Conservation (phyloP, 2,329 filamentous ascomycete genomes). For the Epichloe bromicola region DNA sequence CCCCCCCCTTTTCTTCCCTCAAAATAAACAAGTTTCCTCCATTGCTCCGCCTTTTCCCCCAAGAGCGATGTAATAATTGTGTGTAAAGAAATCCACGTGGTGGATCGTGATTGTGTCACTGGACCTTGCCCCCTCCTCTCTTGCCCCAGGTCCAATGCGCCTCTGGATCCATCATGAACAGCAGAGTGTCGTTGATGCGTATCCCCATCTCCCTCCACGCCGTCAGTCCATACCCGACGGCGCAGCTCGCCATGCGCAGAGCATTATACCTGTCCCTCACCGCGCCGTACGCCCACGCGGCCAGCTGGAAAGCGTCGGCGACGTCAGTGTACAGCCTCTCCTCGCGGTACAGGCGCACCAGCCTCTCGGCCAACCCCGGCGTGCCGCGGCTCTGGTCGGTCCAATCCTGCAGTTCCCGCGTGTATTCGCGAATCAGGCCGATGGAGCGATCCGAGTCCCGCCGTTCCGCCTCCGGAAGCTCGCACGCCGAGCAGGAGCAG, state of each 20-base stretch:
- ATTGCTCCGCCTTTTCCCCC: too few species aligned
- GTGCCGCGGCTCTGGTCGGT: neutral
- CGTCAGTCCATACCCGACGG: neutral
- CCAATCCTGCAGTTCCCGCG: neutral
- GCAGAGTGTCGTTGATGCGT: neutral
- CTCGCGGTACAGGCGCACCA: neutral
- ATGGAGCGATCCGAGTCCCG: neutral
- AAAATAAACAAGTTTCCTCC: too few species aligned
- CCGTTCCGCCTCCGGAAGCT: neutral
- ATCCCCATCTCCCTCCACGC: neutral
- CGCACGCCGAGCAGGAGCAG: neutral
- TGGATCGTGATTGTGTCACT: neutral
- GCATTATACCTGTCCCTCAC: neutral
- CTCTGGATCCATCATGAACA: neutral
- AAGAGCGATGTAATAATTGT: too few species aligned
- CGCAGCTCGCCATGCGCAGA: neutral
- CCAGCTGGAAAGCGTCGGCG: neutral
- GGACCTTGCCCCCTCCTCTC: neutral
- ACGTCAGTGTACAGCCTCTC: neutral
- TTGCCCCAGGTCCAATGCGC: neutral
- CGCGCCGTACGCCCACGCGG: neutral
- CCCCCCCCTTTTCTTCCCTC: too few species aligned
- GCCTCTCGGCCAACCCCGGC: neutral
- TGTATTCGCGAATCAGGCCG: neutral
- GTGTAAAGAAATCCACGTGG: fast-evolving